Base-by-base conservation (phyloP, 352 stramenopile species). In the Phytopythium vexans region DNA sequence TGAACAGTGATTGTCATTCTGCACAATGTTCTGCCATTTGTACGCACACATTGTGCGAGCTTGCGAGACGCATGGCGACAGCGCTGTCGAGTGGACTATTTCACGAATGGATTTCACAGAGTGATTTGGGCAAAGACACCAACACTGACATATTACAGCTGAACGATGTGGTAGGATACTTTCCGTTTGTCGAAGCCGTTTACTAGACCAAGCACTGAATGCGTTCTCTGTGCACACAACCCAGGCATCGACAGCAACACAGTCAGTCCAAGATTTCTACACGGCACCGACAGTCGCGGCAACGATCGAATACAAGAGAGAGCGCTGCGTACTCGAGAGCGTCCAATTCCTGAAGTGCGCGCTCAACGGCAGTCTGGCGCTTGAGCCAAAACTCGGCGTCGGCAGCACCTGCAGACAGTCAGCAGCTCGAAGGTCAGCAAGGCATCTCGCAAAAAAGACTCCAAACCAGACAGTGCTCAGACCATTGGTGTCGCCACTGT, bases 321-420 rank as follows among this genome's bases (percentile, higher is more conserved):
- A 27, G 21, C 21, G 21, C 21, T 27, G 21, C 64, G 36, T 69
- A 80, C 70, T 76, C 60, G 34, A 80, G 52, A 0, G 46, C 32
- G 31, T 80, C 64, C 48, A 80, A 51, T 32, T 72, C 49, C 32
- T 63, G 59, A 39, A 80, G 41, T n/a, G 70, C 60, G 36, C 58
- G 31, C 6, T 68, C 64, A 12, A 69, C 67, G 21, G 44, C 47
- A 48, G 64, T 35, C 53, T 68, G 67, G 21, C 70, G 64, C 41
- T 68, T 61, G 41, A 70, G 63, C 70, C 70, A 80, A 47, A 74
- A 80, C 34, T 52, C 64, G 35, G 70, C 61, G 2, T 73, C 57
- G 1, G 62, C 59, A 31, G 61, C 54, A 33, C 27, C 61, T 68
- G 53, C 43, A 56, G 49, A 6, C 38, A 48, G 36, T 59, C 52